phyloP scores from a whole-genome alignment of 176 grass and related monocot genomes.

The Areca catechu region DNA sequence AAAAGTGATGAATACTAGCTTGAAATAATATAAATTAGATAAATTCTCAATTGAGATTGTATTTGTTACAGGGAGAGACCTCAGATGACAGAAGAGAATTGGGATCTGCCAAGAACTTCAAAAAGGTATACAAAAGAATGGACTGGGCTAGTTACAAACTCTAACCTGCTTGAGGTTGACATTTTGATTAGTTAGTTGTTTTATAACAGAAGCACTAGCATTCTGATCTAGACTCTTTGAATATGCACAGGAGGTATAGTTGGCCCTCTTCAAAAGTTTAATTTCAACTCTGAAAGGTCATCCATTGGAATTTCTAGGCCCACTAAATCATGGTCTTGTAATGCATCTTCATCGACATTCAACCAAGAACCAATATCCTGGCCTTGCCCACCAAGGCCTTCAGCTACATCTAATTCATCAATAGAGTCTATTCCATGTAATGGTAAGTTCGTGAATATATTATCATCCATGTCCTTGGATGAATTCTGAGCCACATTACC shows the following conservation, averaged over 20 bases:
- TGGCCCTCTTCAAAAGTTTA: slow-evolving; percentile 26
- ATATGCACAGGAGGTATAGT: slow-evolving; percentile 29
- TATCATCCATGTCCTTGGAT: slow-evolving; percentile 22
- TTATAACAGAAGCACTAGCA: not conserved
- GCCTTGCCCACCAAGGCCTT: slow-evolving; percentile 39
- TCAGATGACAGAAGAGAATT: slow-evolving; percentile 16
- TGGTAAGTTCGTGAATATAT: slow-evolving; percentile 24
- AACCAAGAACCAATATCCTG: slow-evolving; percentile 57
- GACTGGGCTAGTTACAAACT: slow-evolving; percentile 34
- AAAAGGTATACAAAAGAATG: slow-evolving; percentile 17
- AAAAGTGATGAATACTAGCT: no score
- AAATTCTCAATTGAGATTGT: slow-evolving; percentile 4
- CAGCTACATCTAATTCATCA: slow-evolving; percentile 43
- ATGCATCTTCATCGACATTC: slow-evolving; percentile 19
- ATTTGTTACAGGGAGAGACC: slow-evolving; percentile 24
- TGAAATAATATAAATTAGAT: not conserved
- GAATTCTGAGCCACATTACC: slow-evolving; percentile 10
- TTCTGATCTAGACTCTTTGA: slow-evolving; percentile 15
- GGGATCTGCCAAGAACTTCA: slow-evolving; percentile 10
- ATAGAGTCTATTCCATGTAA: slow-evolving; percentile 24
- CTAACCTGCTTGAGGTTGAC: slow-evolving; percentile 21
- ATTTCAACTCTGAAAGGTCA: slow-evolving; percentile 54
- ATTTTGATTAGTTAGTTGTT: slow-evolving; percentile 28
- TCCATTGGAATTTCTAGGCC: slow-evolving; percentile 52
- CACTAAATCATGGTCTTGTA: slow-evolving; percentile 49